A percentile compares a stretch with the other conserved stretches of the same genome.
phyloP scores from a whole-genome alignment of 2,329 filamentous ascomycete genomes.

The Sporothrix luriei region DNA sequence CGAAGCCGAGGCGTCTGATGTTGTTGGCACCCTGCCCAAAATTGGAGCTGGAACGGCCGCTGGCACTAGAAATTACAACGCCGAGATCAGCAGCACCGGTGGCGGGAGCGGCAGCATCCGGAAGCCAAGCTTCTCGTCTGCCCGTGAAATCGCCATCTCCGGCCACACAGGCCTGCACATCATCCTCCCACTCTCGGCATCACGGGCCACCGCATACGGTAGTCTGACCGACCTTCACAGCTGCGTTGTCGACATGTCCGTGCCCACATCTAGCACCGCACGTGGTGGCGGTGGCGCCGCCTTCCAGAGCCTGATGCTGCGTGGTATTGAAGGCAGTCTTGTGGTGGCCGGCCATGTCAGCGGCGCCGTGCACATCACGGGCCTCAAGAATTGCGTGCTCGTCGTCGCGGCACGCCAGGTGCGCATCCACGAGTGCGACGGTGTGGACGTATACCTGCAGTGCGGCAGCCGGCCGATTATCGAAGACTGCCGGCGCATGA shows the following conservation, averaged over 20 bases:
- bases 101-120: slow-evolving; percentile 50
- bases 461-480: slow-evolving; percentile 88
- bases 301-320: slow-evolving; percentile 70
- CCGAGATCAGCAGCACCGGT: slow-evolving; percentile 54
- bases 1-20: slow-evolving; percentile 44
- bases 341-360: slow-evolving; percentile 76
- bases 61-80: neutral
- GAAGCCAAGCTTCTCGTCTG: slow-evolving; percentile 65
- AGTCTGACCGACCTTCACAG: slow-evolving; percentile 68
- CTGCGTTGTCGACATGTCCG: slow-evolving; percentile 80
- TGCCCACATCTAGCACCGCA: slow-evolving; percentile 54
- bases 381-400: slow-evolving; percentile 69
- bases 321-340: slow-evolving; percentile 69
- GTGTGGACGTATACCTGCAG: slow-evolving; percentile 81
- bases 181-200: slow-evolving; percentile 71
- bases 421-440: slow-evolving; percentile 82
- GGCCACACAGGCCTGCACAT: slow-evolving; percentile 72
- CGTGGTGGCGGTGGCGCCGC: slow-evolving; percentile 50
- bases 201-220: slow-evolving; percentile 71
- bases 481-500: slow-evolving; percentile 77
- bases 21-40: slow-evolving; percentile 46
- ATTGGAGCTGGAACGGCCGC: slow-evolving; percentile 29
- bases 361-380: slow-evolving; percentile 82
- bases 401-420: slow-evolving; percentile 84
- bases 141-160: slow-evolving; percentile 65